phyloP scores from a whole-genome alignment of 208 protist genomes.

The Trypanosoma platydactyli region DNA sequence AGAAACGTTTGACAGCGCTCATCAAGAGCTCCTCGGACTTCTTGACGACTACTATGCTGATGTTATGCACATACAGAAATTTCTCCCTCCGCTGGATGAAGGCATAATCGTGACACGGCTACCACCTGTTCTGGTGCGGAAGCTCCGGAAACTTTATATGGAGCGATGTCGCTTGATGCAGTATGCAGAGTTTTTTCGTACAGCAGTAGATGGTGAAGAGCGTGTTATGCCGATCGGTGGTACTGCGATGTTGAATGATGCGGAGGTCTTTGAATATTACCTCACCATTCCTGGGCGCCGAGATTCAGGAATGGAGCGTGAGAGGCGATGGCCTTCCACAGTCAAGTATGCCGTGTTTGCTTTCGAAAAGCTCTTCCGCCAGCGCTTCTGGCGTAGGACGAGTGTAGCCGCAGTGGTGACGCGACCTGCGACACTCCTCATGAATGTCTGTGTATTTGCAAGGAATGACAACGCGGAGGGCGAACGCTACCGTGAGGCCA shows the following conservation, averaged over 20 bases:
- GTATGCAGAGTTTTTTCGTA: conserved; percentile 31
- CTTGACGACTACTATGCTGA: conserved; percentile 36
- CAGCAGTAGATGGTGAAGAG: conserved; percentile 29
- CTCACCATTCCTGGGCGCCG: conserved; percentile 52
- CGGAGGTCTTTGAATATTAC: conserved; percentile 52
- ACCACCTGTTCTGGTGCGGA: conserved; percentile 30
- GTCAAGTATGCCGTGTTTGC: conserved; percentile 43
- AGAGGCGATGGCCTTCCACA: conserved; percentile 42
- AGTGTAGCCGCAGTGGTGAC: conserved; percentile 19
- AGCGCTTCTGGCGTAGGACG: conserved; percentile 14
- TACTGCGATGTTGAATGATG: conserved; percentile 47
- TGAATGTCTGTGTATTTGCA: conserved; percentile 80
- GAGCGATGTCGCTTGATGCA: conserved; percentile 22
- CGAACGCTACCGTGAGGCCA: conserved; percentile 45
- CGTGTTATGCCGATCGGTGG: conserved; percentile 16
- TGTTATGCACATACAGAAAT: conserved; percentile 24
- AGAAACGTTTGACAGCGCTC: conserved; percentile 17
- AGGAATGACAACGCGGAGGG: conserved; percentile 75
- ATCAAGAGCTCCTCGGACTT: conserved; percentile 26
- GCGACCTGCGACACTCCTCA: conserved; percentile 33
- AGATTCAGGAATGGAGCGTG: conserved; percentile 35
- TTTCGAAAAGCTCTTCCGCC: conserved; percentile 32
- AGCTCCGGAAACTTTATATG: conserved; percentile 28
- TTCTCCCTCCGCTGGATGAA: conserved; percentile 24
- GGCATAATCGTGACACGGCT: conserved; percentile 25